phyloP scores from a whole-genome alignment of 257 asterid species.

The Datura wrightii region DNA sequence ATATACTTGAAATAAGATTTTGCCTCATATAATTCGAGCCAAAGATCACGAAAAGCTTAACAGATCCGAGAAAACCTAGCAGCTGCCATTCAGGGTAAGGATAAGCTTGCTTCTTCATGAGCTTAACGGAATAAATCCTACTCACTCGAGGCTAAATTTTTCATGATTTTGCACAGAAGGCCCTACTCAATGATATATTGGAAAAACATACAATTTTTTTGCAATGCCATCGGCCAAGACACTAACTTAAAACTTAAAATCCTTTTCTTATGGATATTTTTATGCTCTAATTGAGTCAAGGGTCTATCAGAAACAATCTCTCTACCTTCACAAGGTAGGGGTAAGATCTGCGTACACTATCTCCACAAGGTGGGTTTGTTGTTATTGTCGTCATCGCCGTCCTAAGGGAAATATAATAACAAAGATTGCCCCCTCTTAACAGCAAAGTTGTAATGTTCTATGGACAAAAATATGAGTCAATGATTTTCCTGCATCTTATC shows the following conservation, averaged over 20 bases:
- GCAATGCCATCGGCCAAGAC: too few species aligned
- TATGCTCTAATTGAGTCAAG: too few species aligned
- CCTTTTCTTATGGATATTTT: too few species aligned
- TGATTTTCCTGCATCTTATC: conserved; percentile 5
- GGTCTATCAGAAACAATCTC: too few species aligned
- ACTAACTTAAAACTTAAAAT: too few species aligned
- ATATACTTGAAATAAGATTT: background rate
- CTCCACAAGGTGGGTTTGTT: too few species aligned
- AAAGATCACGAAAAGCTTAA: background rate
- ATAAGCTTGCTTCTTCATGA: background rate
- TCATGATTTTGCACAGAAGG: background rate
- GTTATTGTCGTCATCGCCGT: too few species aligned
- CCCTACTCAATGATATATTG: background rate
- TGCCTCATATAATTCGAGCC: background rate
- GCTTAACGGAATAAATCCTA: background rate
- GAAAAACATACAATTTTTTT: background rate
- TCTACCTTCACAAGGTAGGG: too few species aligned
- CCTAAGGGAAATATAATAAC: background rate
- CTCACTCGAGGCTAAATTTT: background rate
- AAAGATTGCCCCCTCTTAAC: background rate
- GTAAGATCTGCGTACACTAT: too few species aligned
- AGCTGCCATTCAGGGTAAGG: background rate
- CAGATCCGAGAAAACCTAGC: background rate
- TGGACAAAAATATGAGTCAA: background rate
- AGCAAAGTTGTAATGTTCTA: background rate